Percentiles rank a stretch among this genome's conserved stretches.
Evolutionary conservation across 495 filamentous ascomycete genomes (phyloP).

Genomic region (Chlorociboria aeruginascens): DNA sequence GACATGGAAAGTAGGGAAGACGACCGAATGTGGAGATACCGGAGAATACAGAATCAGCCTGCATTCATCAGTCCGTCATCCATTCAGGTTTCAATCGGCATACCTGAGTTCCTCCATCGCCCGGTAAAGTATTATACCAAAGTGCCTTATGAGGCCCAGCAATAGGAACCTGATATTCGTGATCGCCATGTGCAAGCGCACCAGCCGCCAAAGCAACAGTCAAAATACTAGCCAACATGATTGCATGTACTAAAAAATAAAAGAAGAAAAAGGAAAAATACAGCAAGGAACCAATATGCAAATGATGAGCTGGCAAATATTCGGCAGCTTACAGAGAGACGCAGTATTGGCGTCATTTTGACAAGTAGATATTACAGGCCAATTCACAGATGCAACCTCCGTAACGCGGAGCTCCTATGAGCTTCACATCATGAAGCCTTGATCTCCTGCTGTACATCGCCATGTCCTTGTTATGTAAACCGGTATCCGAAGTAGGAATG

Average conservation of each 20-base stretch:
- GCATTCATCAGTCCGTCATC: constrained; percentile 6
- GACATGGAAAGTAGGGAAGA: constrained; percentile 66
- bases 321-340: not conserved
- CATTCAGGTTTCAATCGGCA: constrained; percentile 2
- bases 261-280: not conserved
- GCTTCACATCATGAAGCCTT: too few relatives aligned
- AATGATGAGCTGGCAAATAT: constrained; percentile 13
- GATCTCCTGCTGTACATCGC: too few relatives aligned
- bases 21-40: constrained; percentile 70
- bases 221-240: constrained; percentile 16
- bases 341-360: constrained; percentile 15
- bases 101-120: constrained; percentile 46
- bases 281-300: not conserved
- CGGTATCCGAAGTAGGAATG: not conserved
- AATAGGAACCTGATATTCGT: constrained; percentile 27
- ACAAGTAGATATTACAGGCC: constrained; percentile 15
- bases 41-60: constrained; percentile 36
- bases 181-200: constrained; percentile 22
- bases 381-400: not conserved
- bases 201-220: constrained; percentile 9
- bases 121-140: constrained; percentile 44
- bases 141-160: constrained; percentile 35
- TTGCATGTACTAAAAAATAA: constrained; percentile 3
- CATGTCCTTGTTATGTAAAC: not conserved
- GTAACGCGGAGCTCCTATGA: too few relatives aligned